Percentiles rank a stretch among this genome's conserved stretches.
phyloP scores from a whole-genome alignment of 768 basidiomycete species.

The Chlorophyllum brunneum region DNA sequence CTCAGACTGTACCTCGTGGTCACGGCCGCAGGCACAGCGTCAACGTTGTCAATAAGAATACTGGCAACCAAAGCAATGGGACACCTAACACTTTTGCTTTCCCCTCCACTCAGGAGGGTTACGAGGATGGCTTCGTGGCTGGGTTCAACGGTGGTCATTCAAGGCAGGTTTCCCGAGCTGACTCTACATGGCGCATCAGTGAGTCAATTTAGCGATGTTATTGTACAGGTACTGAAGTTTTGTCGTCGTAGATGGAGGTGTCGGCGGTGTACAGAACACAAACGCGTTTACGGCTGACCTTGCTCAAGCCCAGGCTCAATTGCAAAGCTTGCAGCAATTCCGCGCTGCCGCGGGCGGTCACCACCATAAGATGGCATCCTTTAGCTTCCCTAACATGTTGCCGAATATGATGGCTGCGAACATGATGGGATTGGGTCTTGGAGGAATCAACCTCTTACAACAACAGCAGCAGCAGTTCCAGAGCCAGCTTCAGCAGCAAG shows the following conservation, averaged over 20 bases:
- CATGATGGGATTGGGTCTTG: slow-evolving; percentile 87
- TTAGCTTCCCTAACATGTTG: slow-evolving; percentile 97
- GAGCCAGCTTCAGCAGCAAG: slow-evolving; percentile 91
- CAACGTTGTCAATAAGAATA: slow-evolving; percentile 80
- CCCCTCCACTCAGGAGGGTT: slow-evolving; percentile 54
- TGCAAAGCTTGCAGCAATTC: slow-evolving; percentile 95
- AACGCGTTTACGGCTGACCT: slow-evolving; percentile 76
- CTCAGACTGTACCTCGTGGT: slow-evolving; percentile 67
- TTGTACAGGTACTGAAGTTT: background rate
- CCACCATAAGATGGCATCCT: slow-evolving; percentile 95
- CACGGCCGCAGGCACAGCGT: slow-evolving; percentile 90
- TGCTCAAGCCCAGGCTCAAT: slow-evolving; percentile 94
- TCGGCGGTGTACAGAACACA: slow-evolving; percentile 61
- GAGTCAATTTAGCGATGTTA: slow-evolving; percentile 27
- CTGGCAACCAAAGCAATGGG: slow-evolving; percentile 36
- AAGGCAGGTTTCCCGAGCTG: slow-evolving; percentile 69
- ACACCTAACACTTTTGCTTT: slow-evolving; percentile 48
- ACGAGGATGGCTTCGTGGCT: slow-evolving; percentile 78
- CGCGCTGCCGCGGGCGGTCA: slow-evolving; percentile 92
- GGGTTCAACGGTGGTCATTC: slow-evolving; percentile 63
- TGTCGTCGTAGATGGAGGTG: slow-evolving; percentile 59
- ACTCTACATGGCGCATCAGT: slow-evolving; percentile 90
- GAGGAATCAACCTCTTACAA: slow-evolving; percentile 81
- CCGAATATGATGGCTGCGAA: slow-evolving; percentile 97
- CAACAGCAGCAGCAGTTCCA: slow-evolving; percentile 96